Conservation (phyloP, 768 basidiomycete species). For the Boletus speciosus region DNA sequence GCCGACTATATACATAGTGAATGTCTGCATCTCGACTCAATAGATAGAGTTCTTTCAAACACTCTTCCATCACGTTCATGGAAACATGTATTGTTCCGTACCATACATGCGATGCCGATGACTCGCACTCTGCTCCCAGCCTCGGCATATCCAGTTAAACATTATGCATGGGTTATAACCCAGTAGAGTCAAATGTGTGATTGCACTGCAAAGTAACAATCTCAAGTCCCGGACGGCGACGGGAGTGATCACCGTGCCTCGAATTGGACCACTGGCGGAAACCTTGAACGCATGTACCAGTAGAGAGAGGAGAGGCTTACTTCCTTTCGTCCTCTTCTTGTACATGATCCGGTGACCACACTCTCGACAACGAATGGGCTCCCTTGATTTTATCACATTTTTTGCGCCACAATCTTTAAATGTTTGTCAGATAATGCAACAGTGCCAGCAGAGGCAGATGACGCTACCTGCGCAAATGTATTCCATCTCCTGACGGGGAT, state of each 20-base stretch:
- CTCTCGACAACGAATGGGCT: conserved; percentile 93
- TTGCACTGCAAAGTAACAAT: not conserved
- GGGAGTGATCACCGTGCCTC: conserved; percentile 27
- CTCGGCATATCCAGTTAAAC: not conserved
- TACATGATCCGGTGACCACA: conserved; percentile 99
- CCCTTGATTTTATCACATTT: conserved; percentile 86
- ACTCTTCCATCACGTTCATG: not conserved
- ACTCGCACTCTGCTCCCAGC: not conserved
- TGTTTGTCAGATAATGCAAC: conserved; percentile 11
- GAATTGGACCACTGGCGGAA: conserved; percentile 31
- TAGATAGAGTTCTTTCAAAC: not conserved
- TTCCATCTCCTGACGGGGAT: conserved; percentile 66
- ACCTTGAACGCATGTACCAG: not conserved
- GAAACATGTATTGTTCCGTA: not conserved
- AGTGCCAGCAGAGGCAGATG: not conserved
- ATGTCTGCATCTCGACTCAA: not conserved
- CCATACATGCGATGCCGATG: not conserved
- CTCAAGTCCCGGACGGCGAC: not conserved
- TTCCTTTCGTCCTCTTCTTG: conserved; percentile 92
- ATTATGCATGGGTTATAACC: not conserved
- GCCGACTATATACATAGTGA: not conserved
- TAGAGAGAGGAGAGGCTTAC: conserved; percentile 46
- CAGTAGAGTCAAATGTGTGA: not conserved
- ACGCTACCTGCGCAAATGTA: conserved; percentile 79
- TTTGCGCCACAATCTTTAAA: conserved; percentile 82